Percentiles rank a stretch among this genome's conserved stretches.
phyloP scores from a whole-genome alignment of 805 yeast species.

The Ogataea neopini region DNA sequence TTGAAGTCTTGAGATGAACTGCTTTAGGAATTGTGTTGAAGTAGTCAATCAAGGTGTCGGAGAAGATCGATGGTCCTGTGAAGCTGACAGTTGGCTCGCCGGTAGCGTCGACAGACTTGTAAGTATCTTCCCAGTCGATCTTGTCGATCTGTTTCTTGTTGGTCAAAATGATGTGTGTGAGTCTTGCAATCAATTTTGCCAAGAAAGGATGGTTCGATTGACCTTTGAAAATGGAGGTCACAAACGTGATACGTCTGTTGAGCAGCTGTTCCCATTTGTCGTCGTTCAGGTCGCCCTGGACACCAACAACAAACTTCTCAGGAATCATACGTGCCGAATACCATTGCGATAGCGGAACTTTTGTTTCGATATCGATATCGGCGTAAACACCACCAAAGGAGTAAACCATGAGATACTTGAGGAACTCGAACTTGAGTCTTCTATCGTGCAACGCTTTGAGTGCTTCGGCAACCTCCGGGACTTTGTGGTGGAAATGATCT shows the following conservation, averaged over 20 bases:
- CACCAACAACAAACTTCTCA: conserved; percentile 22
- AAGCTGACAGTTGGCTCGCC: conserved; percentile 25
- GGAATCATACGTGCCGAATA: conserved; percentile 18
- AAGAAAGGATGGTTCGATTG: conserved; percentile 28
- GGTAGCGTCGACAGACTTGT: conserved; percentile 17
- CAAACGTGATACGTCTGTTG: conserved; percentile 24
- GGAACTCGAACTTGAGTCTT: conserved; percentile 49
- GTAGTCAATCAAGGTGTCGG: conserved; percentile 28
- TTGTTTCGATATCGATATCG: conserved; percentile 52
- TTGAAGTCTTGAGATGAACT: conserved; percentile 10
- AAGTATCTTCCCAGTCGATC: conserved; percentile 21
- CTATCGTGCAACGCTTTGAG: conserved; percentile 48
- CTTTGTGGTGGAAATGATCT: conserved; percentile 13
- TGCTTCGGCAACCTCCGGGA: conserved; percentile 53
- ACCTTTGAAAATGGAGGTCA: conserved; percentile 24
- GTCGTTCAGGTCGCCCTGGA: conserved; percentile 25
- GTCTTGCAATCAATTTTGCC: conserved; percentile 27
- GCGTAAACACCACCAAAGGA: conserved; percentile 57
- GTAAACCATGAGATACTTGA: conserved; percentile 49
- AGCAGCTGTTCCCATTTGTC: conserved; percentile 18
- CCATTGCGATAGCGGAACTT: conserved; percentile 39
- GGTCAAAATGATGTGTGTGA: conserved; percentile 21
- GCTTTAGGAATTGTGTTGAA: conserved; percentile 20
- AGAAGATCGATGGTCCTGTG: conserved; percentile 28
- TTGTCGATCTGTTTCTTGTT: conserved; percentile 11